These are phyloP conservation scores for Trichosporon ovoides DNA, from an alignment of 1,284 basidiomycete genomes.

Conservation along the genomic window DNA sequence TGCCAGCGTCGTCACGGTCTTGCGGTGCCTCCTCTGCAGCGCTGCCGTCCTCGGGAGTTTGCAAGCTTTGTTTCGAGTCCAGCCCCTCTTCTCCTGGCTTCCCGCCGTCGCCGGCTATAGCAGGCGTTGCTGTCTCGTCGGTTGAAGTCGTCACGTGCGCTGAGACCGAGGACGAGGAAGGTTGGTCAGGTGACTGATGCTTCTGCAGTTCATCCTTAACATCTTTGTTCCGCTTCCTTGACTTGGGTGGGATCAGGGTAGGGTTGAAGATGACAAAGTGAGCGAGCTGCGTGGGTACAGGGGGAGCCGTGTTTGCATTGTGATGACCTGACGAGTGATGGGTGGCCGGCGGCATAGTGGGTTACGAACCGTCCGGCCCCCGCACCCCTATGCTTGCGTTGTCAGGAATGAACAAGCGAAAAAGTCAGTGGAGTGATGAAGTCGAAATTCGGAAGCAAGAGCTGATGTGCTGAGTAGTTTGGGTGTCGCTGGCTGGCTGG, in stretches of 20 bases:
- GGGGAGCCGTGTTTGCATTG: neutral
- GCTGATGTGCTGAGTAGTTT: too few species aligned
- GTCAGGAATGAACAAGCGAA: too few species aligned
- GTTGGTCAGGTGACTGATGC: neutral
- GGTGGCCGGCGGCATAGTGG: neutral
- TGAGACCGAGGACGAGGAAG: neutral
- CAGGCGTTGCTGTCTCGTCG: neutral
- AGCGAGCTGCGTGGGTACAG: conserved; percentile 24
- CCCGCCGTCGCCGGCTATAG: neutral
- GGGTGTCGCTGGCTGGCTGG: too few species aligned
- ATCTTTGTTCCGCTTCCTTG: neutral
- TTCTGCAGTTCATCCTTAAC: neutral
- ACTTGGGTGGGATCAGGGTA: conserved; percentile 17
- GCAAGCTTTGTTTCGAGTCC: too few species aligned
- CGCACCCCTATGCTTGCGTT: neutral
- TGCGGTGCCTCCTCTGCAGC: too few species aligned
- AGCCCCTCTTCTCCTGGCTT: neutral
- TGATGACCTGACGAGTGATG: neutral
- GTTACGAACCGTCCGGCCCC: neutral
- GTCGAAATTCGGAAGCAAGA: too few species aligned
- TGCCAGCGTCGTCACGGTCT: too few species aligned
- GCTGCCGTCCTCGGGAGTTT: too few species aligned
- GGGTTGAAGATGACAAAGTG: conserved; percentile 46
- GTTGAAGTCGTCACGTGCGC: neutral
- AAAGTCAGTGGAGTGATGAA: too few species aligned